These are phyloP conservation scores for Xylaria digitata DNA, from an alignment of 2,329 filamentous ascomycete genomes.

Conservation along the genomic window DNA sequence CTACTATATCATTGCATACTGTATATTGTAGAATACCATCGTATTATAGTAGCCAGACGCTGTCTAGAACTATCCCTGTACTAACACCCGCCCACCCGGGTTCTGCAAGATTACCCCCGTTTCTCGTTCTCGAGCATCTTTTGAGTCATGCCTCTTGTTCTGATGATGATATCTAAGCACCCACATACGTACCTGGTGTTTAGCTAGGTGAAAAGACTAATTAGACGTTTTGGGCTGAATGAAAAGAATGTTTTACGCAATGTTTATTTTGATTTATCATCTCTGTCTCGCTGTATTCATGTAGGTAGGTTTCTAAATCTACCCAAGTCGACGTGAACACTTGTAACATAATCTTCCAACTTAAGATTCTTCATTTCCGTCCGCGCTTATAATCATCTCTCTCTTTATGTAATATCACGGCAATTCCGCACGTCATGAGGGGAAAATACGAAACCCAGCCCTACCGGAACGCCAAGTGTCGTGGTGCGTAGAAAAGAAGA, in stretches of 20 bases:
- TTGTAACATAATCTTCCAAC: background rate
- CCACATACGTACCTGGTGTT: no score
- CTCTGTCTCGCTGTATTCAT: background rate
- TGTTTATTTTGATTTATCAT: slow-evolving; percentile 4
- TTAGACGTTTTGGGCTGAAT: background rate
- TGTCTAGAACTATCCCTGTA: slow-evolving; percentile 18
- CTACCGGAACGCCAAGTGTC: slow-evolving; percentile 17
- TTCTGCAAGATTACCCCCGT: background rate
- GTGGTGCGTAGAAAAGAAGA: background rate
- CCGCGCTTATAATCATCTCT: slow-evolving; percentile 1
- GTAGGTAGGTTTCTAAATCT: background rate
- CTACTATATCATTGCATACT: slow-evolving; percentile 25
- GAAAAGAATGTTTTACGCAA: background rate
- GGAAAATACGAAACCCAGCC: background rate
- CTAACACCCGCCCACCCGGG: background rate
- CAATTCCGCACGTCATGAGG: slow-evolving; percentile 7
- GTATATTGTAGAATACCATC: slow-evolving; percentile 38
- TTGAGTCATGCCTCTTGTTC: background rate
- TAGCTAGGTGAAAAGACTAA: background rate
- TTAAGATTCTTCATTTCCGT: slow-evolving; percentile 1
- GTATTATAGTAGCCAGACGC: slow-evolving; percentile 15
- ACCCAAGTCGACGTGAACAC: background rate
- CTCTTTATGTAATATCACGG: background rate
- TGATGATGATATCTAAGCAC: no score
- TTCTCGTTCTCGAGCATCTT: background rate